Evolutionary conservation across 768 basidiomycete genomes (phyloP).

Genomic region (Russula sp.): DNA sequence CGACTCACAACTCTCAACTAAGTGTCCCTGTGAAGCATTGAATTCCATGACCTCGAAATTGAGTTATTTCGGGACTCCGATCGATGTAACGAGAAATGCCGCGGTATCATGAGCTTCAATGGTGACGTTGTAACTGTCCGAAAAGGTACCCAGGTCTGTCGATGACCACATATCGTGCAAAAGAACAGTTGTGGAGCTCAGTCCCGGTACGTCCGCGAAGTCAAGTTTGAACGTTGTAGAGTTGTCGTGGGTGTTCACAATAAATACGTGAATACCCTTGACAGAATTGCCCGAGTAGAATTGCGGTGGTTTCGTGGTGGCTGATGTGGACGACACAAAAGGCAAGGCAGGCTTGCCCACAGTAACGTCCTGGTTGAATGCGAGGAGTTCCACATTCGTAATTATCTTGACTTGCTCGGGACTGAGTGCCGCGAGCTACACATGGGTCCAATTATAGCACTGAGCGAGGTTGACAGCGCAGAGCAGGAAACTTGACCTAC

Average conservation of each 20-base stretch:
- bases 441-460: background rate
- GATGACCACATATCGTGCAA: constrained; percentile 54
- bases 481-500: constrained; percentile 25
- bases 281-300: constrained; percentile 46
- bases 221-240: constrained; percentile 41
- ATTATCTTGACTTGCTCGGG: constrained; percentile 43
- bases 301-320: constrained; percentile 43
- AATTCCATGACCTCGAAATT: background rate
- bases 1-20: background rate
- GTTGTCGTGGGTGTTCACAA: constrained; percentile 42
- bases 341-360: constrained; percentile 44
- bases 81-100: constrained; percentile 40
- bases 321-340: constrained; percentile 39
- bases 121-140: constrained; percentile 35
- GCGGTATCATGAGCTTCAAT: constrained; percentile 49
- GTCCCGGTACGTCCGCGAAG: constrained; percentile 43
- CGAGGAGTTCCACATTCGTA: constrained; percentile 46
- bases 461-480: background rate
- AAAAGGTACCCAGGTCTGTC: constrained; percentile 39
- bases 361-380: constrained; percentile 47
- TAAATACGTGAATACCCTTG: constrained; percentile 49
- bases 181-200: constrained; percentile 30
- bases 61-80: background rate
- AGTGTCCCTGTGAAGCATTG: background rate
- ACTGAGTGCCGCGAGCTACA: constrained; percentile 38